Conservation (phyloP, 2,329 filamentous ascomycete genomes). For the Aureobasidium sp. region DNA sequence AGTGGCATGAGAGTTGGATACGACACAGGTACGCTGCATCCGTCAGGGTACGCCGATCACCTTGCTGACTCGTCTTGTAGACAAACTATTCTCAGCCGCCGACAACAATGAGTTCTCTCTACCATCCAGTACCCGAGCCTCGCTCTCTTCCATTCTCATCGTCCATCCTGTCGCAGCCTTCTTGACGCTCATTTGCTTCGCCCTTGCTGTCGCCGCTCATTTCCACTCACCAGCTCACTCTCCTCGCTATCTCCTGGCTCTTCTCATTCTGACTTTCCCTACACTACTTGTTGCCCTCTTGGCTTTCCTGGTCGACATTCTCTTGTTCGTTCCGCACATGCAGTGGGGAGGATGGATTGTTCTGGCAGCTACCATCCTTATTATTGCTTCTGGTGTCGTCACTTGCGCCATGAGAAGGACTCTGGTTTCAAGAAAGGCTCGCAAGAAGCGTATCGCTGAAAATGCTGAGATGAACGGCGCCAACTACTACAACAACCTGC, state of each 20-base stretch:
- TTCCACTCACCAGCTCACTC: conserved; percentile 85
- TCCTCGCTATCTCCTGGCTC: conserved; percentile 71
- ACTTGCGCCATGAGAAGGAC: conserved; percentile 94
- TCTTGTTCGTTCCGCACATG: conserved; percentile 90
- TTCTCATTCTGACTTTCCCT: conserved; percentile 81
- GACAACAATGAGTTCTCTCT: conserved; percentile 50
- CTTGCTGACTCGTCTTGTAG: conserved; percentile 25
- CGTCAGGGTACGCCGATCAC: conserved; percentile 19
- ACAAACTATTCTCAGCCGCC: conserved; percentile 41
- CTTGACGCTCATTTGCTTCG: conserved; percentile 75
- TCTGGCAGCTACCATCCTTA: conserved; percentile 77
- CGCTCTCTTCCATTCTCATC: conserved; percentile 81
- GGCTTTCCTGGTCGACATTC: conserved; percentile 85
- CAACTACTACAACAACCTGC: conserved; percentile 64
- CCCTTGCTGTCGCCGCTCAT: conserved; percentile 72
- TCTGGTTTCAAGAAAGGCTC: conserved; percentile 83
- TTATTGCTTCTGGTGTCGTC: conserved; percentile 72
- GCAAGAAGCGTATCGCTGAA: conserved; percentile 82
- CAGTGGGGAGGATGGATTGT: conserved; percentile 94
- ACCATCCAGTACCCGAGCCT: conserved; percentile 57
- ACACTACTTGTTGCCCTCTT: conserved; percentile 77
- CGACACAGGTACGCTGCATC: conserved; percentile 57
- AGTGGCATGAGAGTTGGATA: conserved; percentile 76
- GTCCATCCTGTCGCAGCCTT: conserved; percentile 87
- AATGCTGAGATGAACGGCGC: conserved; percentile 97